Evolutionary conservation across 257 asterid genomes (phyloP).

Genomic region (Solanum dulcamara): DNA sequence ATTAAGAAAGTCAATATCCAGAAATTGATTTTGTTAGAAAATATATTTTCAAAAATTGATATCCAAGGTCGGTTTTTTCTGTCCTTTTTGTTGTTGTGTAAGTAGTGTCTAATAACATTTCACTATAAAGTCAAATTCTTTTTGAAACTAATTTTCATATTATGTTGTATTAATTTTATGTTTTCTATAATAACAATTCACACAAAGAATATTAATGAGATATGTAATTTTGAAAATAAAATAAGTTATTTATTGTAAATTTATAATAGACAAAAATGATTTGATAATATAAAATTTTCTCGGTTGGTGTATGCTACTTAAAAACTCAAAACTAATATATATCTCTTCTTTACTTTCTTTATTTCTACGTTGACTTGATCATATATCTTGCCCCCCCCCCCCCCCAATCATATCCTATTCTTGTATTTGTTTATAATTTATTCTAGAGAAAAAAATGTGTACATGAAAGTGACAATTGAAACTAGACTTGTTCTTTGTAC

Average conservation of each 20-base stretch:
- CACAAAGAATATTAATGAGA: no score
- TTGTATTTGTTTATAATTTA: not conserved
- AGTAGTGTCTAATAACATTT: not conserved
- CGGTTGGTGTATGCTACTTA: no score
- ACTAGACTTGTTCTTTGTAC: not conserved
- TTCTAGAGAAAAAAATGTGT: not conserved
- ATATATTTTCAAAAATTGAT: not conserved
- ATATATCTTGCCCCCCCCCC: not conserved
- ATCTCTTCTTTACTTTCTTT: not conserved
- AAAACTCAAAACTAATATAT: not conserved
- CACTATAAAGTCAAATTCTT: not conserved
- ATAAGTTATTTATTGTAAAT: no score
- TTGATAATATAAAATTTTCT: no score
- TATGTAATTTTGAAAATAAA: no score
- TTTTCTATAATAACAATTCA: not conserved
- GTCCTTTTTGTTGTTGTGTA: not conserved
- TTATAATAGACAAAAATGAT: no score
- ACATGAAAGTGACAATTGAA: not conserved
- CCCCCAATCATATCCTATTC: not conserved
- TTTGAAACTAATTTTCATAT: not conserved
- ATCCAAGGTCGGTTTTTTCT: not conserved
- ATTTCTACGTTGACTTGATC: not conserved
- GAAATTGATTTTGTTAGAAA: not conserved
- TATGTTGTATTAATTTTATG: not conserved
- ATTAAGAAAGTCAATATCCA: not conserved